Base-by-base conservation (phyloP, 176 grass and related monocot genomes). In the Tuctoria greenei region DNA sequence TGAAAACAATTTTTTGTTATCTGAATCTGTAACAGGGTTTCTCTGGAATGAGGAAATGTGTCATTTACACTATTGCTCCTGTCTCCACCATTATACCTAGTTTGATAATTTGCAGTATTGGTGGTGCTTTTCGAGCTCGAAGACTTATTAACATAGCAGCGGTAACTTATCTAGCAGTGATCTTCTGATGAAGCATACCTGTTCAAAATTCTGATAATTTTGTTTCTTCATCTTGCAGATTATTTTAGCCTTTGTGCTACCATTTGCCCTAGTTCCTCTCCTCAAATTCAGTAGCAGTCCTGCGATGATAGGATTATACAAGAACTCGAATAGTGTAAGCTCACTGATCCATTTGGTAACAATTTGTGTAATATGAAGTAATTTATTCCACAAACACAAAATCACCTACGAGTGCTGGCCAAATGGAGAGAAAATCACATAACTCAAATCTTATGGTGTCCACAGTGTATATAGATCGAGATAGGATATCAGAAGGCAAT, bases 241-340 rank as follows among this genome's bases (percentile, higher is more conserved):
- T 67, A 76, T 88, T 62, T 51, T 96, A 36, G 89, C 87, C 13
- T 90, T 96, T 81, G 89, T 90, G 62, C 67, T 96, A 13, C 93
- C 93, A 66, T 96, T 92, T 83, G 82, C 89, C 44, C 87, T 96
- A 1, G 67, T 92, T 73, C 93, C 93, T 69, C 89, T 96, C 8
- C 87, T 96, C 59, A 96, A 92, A 79, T 96, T 96, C 84, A 96
- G 89, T 63, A 88, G 87, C 79, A 81, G 82, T 52, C 40, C 21
- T 16, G 70, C 64, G 15, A 90, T 83, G 36, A 72, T 84, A 81
- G 84, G 85, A 67, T 61, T 75, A 62, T 84, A 86, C 76, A 92
- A 92, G 71, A 90, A 92, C 67, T 84, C 93, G 52, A 52, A 45
- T 21, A 66, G 16, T 45, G 93, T 96, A 82, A 90, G 93, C 77